Conservation (phyloP, 192 early-diverging fungal genomes). For the Allomyces javanicus region DNA sequence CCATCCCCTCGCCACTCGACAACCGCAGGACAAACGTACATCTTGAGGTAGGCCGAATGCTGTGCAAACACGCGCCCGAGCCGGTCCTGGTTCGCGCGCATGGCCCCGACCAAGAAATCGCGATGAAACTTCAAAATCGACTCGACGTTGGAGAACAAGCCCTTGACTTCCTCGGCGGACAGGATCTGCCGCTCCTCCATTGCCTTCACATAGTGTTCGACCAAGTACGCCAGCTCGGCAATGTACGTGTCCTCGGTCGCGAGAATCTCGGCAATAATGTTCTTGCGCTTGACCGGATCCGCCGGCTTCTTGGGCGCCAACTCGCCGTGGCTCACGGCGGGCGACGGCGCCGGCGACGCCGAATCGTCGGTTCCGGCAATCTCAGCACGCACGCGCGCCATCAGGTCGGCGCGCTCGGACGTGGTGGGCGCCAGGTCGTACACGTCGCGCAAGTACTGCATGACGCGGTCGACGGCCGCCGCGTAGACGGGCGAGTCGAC, state of each 20-base stretch:
- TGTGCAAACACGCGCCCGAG: constrained; percentile 61
- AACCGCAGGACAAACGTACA: constrained; percentile 27
- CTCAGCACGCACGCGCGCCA: constrained; percentile 7
- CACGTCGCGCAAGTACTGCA: constrained; percentile 30
- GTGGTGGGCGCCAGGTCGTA: constrained; percentile 33
- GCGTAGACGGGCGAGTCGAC: too few relatives aligned
- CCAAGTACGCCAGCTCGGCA: constrained; percentile 47
- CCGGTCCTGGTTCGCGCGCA: constrained; percentile 24
- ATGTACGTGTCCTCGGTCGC: constrained; percentile 78
- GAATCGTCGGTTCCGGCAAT: too few relatives aligned
- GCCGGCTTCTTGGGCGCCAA: constrained; percentile 3
- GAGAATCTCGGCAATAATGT: constrained; percentile 59
- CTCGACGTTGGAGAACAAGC: constrained; percentile 67
- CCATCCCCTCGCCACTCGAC: too few relatives aligned
- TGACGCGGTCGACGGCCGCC: too few relatives aligned
- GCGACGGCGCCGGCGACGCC: constrained; percentile 1
- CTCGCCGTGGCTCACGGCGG: constrained; percentile 7
- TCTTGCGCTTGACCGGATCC: constrained; percentile 23
- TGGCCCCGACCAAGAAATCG: constrained; percentile 41
- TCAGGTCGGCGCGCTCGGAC: constrained; percentile 3
- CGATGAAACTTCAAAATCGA: constrained; percentile 47
- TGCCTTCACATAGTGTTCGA: constrained; percentile 16
- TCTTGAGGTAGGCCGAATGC: constrained; percentile 54
- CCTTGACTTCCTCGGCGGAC: constrained; percentile 31
- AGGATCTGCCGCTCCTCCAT: constrained; percentile 15